These are phyloP conservation scores for Pichia sporocuriosa DNA, from an alignment of 805 yeast genomes.

Conservation along the genomic window DNA sequence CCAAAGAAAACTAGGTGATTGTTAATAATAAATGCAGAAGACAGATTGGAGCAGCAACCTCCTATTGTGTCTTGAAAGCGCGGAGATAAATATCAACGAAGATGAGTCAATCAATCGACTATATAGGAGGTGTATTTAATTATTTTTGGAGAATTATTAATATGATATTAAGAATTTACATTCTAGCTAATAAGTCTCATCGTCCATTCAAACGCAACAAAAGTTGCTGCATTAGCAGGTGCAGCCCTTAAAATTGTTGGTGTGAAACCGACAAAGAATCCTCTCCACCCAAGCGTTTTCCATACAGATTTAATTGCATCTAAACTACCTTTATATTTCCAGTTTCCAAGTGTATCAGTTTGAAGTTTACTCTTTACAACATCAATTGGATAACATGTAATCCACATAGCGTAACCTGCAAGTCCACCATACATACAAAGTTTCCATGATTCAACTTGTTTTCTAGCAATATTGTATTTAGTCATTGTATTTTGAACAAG, in stretches of 20 bases:
- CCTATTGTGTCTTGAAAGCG: no score
- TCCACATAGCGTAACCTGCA: constrained; percentile 90
- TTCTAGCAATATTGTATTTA: constrained; percentile 41
- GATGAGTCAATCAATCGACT: no score
- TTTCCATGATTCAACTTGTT: constrained; percentile 82
- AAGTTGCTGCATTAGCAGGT: constrained; percentile 97
- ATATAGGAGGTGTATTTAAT: no score
- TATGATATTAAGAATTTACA: not conserved
- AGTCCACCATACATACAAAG: constrained; percentile 83
- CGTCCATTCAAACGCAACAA: constrained; percentile 85
- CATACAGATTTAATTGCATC: constrained; percentile 52
- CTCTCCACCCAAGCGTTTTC: constrained; percentile 57
- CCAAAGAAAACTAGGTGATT: no score
- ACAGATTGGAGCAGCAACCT: no score
- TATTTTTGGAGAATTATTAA: no score
- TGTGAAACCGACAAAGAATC: constrained; percentile 83
- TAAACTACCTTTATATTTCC: constrained; percentile 51
- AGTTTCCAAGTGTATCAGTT: constrained; percentile 55
- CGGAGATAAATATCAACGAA: no score
- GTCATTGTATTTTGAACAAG: constrained; percentile 61
- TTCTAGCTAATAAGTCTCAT: constrained; percentile 51
- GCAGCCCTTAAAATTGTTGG: constrained; percentile 96
- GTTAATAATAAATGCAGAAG: not conserved
- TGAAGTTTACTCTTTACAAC: constrained; percentile 88
- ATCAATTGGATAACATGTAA: constrained; percentile 78